A percentile compares a stretch with the other conserved stretches of the same genome.
Evolutionary conservation across 1,284 basidiomycete species (phyloP).

Genomic region (Naganishia albida): DNA sequence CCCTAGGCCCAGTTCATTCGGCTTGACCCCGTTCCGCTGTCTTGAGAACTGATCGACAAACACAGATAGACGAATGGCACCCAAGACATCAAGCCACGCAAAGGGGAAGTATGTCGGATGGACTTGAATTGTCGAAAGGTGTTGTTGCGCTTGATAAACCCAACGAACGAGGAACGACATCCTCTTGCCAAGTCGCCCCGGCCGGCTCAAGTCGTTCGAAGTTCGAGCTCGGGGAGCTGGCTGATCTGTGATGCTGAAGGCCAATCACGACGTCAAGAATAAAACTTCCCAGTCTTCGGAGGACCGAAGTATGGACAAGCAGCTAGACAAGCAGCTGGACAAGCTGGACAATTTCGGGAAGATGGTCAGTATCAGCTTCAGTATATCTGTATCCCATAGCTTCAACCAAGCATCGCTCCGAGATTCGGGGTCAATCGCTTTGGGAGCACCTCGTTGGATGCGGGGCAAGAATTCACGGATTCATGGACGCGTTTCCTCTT

Average conservation of each 20-base stretch:
- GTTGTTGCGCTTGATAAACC: conserved; percentile 30
- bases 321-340: no score
- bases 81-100: conserved; percentile 47
- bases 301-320: background rate
- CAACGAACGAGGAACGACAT: conserved; percentile 15
- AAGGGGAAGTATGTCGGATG: conserved; percentile 45
- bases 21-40: conserved; percentile 33
- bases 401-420: no score
- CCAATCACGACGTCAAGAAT: no score
- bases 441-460: background rate
- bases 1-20: conserved; percentile 29
- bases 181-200: background rate
- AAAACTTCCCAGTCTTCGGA: no score
- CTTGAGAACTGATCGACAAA: conserved; percentile 49
- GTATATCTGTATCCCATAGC: no score
- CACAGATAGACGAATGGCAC: conserved; percentile 46
- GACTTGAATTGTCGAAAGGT: conserved; percentile 38
- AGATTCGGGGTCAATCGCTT: no score
- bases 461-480: background rate
- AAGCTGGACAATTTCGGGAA: no score
- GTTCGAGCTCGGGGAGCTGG: no score
- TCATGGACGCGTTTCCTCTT: no score
- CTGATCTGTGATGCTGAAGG: no score
- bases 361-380: no score
- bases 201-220: background rate